phyloP scores from a whole-genome alignment of 2,329 filamentous ascomycete genomes.

The Graphilbum sp. region DNA sequence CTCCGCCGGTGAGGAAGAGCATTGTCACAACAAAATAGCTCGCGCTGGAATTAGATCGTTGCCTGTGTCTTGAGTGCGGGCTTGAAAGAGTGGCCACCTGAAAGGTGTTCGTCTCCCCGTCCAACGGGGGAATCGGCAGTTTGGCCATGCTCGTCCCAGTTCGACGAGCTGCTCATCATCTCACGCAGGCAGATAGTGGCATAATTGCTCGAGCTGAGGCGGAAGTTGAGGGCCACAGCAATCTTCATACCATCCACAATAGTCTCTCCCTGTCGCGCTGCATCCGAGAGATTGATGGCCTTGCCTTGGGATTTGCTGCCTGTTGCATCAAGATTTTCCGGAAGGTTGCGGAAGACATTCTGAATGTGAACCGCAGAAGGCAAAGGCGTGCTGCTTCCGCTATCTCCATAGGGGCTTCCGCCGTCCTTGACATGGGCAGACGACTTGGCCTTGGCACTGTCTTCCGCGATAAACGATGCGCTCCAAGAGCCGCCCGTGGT shows the following conservation, averaged over 20 bases:
- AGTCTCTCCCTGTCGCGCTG: conserved; percentile 6
- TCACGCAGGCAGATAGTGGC: conserved; percentile 21
- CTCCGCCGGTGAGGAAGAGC: no score
- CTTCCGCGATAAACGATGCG: no score
- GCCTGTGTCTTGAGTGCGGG: not conserved
- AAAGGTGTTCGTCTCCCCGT: not conserved
- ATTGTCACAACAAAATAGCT: no score
- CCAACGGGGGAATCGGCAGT: not conserved
- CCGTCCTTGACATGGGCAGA: no score
- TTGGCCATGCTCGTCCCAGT: not conserved
- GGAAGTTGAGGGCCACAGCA: conserved; percentile 20
- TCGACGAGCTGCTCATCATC: conserved; percentile 12
- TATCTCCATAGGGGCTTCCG: not conserved
- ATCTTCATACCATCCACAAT: conserved; percentile 14
- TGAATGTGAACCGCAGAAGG: not conserved
- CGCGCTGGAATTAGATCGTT: no score
- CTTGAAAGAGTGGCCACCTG: not conserved
- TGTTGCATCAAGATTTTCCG: not conserved
- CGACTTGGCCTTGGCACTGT: no score
- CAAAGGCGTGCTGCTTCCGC: not conserved
- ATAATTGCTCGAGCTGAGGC: conserved; percentile 20
- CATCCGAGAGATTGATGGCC: conserved; percentile 8
- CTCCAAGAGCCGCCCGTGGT: no score
- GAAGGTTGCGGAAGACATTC: conserved; percentile 7
- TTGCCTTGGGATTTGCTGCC: not conserved